A percentile compares a stretch with the other conserved stretches of the same genome.
phyloP scores from a whole-genome alignment of 257 asterid genomes.

The Cordia subcordata region DNA sequence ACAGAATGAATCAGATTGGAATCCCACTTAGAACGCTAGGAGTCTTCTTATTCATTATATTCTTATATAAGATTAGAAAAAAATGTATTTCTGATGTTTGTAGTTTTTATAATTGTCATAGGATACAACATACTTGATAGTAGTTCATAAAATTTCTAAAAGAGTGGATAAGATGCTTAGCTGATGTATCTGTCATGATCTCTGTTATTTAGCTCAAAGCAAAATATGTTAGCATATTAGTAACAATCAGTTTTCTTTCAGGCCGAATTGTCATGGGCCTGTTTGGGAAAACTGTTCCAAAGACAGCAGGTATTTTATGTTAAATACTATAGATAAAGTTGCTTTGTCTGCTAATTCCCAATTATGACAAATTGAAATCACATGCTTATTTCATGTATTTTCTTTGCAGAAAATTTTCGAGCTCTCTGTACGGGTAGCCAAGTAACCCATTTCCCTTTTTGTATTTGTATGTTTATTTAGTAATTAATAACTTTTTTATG shows the following conservation, averaged over 20 bases:
- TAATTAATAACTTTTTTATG: not conserved
- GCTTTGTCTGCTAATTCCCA: not conserved
- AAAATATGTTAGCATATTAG: not conserved
- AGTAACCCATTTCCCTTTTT: constrained; percentile 45
- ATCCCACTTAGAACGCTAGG: too few relatives aligned
- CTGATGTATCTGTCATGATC: too few relatives aligned
- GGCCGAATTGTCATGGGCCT: constrained; percentile 88
- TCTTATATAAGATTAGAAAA: too few relatives aligned
- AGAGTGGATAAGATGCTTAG: too few relatives aligned
- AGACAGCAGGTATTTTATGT: constrained; percentile 58
- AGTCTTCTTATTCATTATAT: too few relatives aligned
- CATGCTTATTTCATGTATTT: not conserved
- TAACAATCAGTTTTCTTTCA: constrained; percentile 20
- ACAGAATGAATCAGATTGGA: too few relatives aligned
- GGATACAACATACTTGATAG: too few relatives aligned
- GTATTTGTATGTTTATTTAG: not conserved
- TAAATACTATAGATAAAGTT: constrained; percentile 1
- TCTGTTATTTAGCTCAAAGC: too few relatives aligned
- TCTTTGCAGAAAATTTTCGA: constrained; percentile 82
- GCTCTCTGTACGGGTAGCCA: constrained; percentile 98
- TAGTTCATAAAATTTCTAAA: too few relatives aligned
- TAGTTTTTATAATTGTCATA: too few relatives aligned
- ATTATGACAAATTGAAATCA: not conserved
- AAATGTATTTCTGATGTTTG: too few relatives aligned
- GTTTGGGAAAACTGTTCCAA: constrained; percentile 75